A percentile compares a stretch with the other conserved stretches of the same genome.
Evolutionary conservation across 2,329 filamentous ascomycete genomes (phyloP).

Genomic region (Alternaria atra): DNA sequence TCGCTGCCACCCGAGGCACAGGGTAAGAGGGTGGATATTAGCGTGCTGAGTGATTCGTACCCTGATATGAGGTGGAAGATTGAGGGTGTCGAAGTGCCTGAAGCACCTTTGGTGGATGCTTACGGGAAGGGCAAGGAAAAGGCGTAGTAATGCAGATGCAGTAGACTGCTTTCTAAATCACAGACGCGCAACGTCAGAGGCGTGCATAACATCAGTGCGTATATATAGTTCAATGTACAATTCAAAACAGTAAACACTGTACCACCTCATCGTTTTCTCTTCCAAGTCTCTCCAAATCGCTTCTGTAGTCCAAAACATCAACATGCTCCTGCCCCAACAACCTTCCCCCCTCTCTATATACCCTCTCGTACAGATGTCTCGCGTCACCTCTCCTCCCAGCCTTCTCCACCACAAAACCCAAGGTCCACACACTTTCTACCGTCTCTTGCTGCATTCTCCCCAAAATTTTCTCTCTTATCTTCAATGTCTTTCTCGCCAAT

Average conservation of each 20-base stretch:
- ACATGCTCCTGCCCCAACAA: neutral
- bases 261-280: neutral
- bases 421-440: neutral
- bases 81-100: slow-evolving; percentile 61
- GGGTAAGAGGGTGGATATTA: slow-evolving; percentile 73
- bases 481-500: neutral
- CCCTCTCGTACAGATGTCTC: neutral
- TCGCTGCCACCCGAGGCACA: slow-evolving; percentile 65
- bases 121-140: slow-evolving; percentile 40
- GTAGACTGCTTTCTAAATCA: neutral
- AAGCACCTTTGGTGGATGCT: slow-evolving; percentile 45
- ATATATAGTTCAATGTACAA: neutral
- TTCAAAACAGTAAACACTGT: neutral
- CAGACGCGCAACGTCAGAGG: no score
- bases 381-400: neutral
- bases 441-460: neutral
- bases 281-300: neutral
- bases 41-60: slow-evolving; percentile 88
- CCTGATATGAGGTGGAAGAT: slow-evolving; percentile 74
- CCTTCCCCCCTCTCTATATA: neutral
- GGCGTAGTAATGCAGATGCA: neutral
- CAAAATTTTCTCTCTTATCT: neutral
- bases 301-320: neutral
- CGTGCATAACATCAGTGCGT: no score
- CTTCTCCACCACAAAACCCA: neutral